These are phyloP conservation scores for Sporothrix curviconia DNA, from an alignment of 2,329 filamentous ascomycete genomes.

Conservation along the genomic window DNA sequence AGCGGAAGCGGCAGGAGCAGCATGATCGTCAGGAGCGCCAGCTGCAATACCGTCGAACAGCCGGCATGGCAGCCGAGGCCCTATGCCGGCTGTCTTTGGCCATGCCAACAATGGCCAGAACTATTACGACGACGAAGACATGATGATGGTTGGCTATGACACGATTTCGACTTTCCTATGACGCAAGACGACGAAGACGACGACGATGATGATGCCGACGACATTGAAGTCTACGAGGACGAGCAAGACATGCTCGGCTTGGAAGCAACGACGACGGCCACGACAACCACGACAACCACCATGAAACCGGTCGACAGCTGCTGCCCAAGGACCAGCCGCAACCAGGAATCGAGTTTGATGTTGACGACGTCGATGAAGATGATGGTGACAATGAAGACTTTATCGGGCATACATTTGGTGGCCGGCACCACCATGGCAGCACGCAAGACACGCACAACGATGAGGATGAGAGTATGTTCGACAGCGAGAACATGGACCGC, in stretches of 20 bases:
- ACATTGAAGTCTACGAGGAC: slow-evolving; percentile 28
- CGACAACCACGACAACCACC: neutral
- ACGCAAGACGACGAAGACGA: slow-evolving; percentile 32
- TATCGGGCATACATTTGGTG: neutral
- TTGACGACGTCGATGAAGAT: neutral
- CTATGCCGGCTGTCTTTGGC: slow-evolving; percentile 14
- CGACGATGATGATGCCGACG: slow-evolving; percentile 28
- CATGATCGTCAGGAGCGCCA: neutral
- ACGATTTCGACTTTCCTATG: slow-evolving; percentile 26
- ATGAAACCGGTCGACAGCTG: slow-evolving; percentile 13
- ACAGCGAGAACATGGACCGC: slow-evolving; percentile 47
- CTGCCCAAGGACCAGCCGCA: slow-evolving; percentile 50
- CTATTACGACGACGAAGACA: slow-evolving; percentile 24
- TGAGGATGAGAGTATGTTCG: slow-evolving; percentile 29
- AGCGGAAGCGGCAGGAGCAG: neutral
- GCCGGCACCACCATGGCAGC: neutral
- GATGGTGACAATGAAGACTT: neutral
- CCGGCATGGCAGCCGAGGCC: slow-evolving; percentile 19
- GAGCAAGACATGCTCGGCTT: slow-evolving; percentile 3
- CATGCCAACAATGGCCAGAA: slow-evolving; percentile 26
- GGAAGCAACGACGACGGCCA: neutral
- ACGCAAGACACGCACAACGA: neutral
- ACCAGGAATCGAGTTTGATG: slow-evolving; percentile 47
- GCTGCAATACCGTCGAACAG: slow-evolving; percentile 9
- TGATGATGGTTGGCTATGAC: slow-evolving; percentile 18